Conservation (phyloP, 441 rosid species). For the Pelargonium australe region DNA sequence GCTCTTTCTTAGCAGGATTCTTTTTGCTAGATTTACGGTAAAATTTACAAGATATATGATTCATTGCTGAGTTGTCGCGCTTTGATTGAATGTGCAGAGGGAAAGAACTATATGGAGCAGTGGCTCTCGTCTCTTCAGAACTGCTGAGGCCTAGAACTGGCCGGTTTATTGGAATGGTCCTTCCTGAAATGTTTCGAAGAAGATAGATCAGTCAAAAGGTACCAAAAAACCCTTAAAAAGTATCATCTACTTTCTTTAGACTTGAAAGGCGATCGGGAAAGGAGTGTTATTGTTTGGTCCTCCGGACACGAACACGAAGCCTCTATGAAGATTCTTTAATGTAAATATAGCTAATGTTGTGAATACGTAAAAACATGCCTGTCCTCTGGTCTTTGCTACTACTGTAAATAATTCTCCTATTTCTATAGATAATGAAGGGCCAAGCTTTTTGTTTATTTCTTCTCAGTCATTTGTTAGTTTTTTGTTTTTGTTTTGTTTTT, state of each 20-base stretch:
- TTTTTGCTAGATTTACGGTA: not conserved
- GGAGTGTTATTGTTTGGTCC: not conserved
- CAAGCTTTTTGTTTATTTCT: not conserved
- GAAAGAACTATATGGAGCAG: constrained; percentile 49
- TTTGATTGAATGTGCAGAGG: constrained; percentile 30
- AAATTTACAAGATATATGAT: too few species aligned
- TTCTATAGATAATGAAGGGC: not conserved
- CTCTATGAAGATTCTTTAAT: constrained; percentile 11
- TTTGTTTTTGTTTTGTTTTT: too few species aligned
- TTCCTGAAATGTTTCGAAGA: too few species aligned
- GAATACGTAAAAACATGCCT: constrained; percentile 14
- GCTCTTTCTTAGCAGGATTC: not conserved
- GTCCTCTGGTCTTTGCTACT: constrained; percentile 7
- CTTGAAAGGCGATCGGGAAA: too few species aligned
- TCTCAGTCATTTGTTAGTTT: too few species aligned
- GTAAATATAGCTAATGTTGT: constrained; percentile 23
- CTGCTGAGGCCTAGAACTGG: constrained; percentile 21
- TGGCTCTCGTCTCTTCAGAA: constrained; percentile 52
- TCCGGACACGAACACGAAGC: not conserved
- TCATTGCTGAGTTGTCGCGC: not conserved
- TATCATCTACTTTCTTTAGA: too few species aligned
- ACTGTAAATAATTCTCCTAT: constrained; percentile 21
- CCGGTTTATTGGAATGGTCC: not conserved
- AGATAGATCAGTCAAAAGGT: not conserved
- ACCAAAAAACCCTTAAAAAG: not conserved